phyloP scores from a whole-genome alignment of 2,329 filamentous ascomycete species.

The Raffaelea deltoideospora region DNA sequence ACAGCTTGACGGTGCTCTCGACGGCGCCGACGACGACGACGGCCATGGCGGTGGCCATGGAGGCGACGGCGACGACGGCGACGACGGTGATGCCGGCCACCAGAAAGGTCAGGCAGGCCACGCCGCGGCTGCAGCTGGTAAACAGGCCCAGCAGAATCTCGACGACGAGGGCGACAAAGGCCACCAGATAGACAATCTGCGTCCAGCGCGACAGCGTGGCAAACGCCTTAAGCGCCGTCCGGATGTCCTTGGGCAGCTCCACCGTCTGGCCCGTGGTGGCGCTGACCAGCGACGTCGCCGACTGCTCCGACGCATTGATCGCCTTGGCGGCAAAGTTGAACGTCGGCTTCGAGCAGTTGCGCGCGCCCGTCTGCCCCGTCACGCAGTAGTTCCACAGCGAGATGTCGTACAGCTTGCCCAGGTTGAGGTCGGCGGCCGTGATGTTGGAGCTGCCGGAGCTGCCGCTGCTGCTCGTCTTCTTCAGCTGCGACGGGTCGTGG shows the following conservation, averaged over 20 bases:
- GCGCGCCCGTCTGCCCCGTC: constrained; percentile 37
- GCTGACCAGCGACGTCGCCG: constrained; percentile 37
- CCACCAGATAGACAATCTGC: constrained; percentile 63
- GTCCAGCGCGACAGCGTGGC: constrained; percentile 65
- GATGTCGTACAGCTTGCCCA: constrained; percentile 67
- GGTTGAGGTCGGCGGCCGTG: constrained; percentile 40
- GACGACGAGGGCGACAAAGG: constrained; percentile 51
- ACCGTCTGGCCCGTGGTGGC: constrained; percentile 33
- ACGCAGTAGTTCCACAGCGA: constrained; percentile 80
- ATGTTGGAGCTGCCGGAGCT: constrained; percentile 25
- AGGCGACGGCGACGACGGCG: constrained; percentile 45
- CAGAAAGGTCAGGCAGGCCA: constrained; percentile 71
- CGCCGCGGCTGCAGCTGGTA: constrained; percentile 66
- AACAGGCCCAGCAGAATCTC: constrained; percentile 70
- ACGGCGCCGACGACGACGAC: constrained; percentile 54
- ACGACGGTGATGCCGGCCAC: constrained; percentile 47
- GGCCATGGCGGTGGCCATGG: constrained; percentile 62
- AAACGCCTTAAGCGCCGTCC: constrained; percentile 57
- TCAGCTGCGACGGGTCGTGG: constrained; percentile 6
- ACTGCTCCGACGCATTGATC: constrained; percentile 43
- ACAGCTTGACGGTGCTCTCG: constrained; percentile 50
- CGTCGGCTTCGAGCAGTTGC: constrained; percentile 54
- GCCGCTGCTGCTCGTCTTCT: not conserved
- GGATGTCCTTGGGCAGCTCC: constrained; percentile 51
- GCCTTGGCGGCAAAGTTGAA: constrained; percentile 65